These are phyloP conservation scores for Tephrocybe sp. DNA, from an alignment of 768 basidiomycete genomes.

Conservation along the genomic window DNA sequence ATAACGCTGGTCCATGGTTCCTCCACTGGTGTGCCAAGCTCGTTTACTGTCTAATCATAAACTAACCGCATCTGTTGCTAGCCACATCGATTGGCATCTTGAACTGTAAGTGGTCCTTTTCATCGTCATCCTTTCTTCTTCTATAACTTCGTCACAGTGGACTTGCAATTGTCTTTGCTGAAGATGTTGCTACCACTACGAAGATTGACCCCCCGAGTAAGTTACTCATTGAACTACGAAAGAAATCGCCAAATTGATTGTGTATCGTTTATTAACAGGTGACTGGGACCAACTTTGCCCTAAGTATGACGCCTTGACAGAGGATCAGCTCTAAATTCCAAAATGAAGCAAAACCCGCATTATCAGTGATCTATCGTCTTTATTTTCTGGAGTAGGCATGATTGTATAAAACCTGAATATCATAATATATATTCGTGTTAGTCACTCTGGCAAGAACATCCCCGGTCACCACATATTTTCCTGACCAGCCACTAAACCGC, in stretches of 20 bases:
- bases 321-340: background rate
- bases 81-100: conserved; percentile 6
- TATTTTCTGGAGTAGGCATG: background rate
- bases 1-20: conserved; percentile 33
- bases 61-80: background rate
- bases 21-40: conserved; percentile 23
- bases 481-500: conserved; percentile 74
- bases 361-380: background rate
- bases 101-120: background rate
- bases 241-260: background rate
- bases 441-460: background rate
- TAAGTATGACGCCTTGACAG: conserved; percentile 17
- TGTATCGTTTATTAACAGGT: conserved; percentile 16
- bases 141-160: conserved; percentile 2
- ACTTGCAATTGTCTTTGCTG: conserved; percentile 27
- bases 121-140: background rate
- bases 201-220: conserved; percentile 23
- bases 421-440: too few species aligned
- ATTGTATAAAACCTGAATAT: too few species aligned
- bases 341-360: background rate
- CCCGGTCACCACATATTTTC: conserved; percentile 48
- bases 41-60: background rate
- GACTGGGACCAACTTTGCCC: conserved; percentile 37
- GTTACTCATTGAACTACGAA: background rate
- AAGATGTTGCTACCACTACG: conserved; percentile 23